A percentile compares a stretch with the other conserved stretches of the same genome.
These are phyloP conservation scores for Phytophthora megakarya DNA, from an alignment of 352 stramenopile genomes.

Conservation along the genomic window DNA sequence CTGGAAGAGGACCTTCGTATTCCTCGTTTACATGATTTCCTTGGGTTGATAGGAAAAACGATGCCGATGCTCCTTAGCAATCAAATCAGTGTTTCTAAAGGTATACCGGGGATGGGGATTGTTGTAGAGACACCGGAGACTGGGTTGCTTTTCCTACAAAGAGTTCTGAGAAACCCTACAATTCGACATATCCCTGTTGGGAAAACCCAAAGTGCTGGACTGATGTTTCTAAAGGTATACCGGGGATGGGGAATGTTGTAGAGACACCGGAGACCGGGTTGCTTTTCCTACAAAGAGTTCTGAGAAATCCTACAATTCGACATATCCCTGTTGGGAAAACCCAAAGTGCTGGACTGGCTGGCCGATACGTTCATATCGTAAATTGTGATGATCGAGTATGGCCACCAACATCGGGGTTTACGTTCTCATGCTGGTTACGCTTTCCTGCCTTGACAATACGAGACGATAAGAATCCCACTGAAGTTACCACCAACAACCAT, in stretches of 20 bases:
- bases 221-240: too few species aligned
- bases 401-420: slow-evolving; percentile 76
- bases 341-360: slow-evolving; percentile 51
- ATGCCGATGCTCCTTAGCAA: slow-evolving; percentile 57
- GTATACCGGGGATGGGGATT: background rate
- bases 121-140: background rate
- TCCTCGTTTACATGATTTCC: slow-evolving; percentile 52
- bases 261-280: slow-evolving; percentile 44
- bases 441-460: slow-evolving; percentile 39
- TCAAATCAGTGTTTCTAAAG: background rate
- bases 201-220: slow-evolving; percentile 50
- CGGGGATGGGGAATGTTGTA: too few species aligned
- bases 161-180: slow-evolving; percentile 41
- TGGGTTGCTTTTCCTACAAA: slow-evolving; percentile 54
- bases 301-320: slow-evolving; percentile 51
- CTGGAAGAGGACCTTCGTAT: slow-evolving; percentile 56
- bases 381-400: slow-evolving; percentile 64
- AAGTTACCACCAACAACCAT: background rate
- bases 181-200: slow-evolving; percentile 64
- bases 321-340: slow-evolving; percentile 64
- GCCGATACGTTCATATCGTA: slow-evolving; percentile 69
- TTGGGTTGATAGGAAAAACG: slow-evolving; percentile 52
- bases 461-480: background rate
- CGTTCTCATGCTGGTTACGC: slow-evolving; percentile 74
- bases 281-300: slow-evolving; percentile 43